A percentile compares a stretch with the other conserved stretches of the same genome.
Evolutionary conservation across 495 filamentous ascomycete genomes (phyloP).

Genomic region (Podospora bellae-mahoneyi): DNA sequence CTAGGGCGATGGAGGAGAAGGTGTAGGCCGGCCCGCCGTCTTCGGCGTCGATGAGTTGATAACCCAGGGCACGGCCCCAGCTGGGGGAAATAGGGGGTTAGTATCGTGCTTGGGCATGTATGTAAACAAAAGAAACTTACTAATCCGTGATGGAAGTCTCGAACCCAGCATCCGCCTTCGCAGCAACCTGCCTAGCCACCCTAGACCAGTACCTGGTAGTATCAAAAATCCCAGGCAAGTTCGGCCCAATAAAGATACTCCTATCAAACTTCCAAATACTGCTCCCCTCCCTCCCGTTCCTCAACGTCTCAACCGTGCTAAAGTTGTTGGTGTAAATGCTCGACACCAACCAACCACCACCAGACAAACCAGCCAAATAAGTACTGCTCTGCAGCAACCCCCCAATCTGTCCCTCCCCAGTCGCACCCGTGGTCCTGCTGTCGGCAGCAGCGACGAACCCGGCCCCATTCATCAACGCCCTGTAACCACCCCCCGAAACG

Average conservation of each 20-base stretch:
- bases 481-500: conserved; percentile 69
- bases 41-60: conserved; percentile 75
- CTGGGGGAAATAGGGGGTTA: not conserved
- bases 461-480: conserved; percentile 85
- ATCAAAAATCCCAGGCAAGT: conserved; percentile 38
- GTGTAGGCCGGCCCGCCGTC: conserved; percentile 78
- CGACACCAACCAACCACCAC: conserved; percentile 84
- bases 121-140: conserved; percentile 1
- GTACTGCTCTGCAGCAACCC: conserved; percentile 81
- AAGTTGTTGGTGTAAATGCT: conserved; percentile 90
- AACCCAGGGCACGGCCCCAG: conserved; percentile 76
- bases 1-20: conserved; percentile 78
- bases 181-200: conserved; percentile 57
- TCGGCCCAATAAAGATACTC: conserved; percentile 61
- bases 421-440: conserved; percentile 64
- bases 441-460: conserved; percentile 86
- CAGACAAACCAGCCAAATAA: conserved; percentile 81
- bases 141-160: conserved; percentile 81
- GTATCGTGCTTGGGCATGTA: not conserved
- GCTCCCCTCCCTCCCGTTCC: conserved; percentile 51
- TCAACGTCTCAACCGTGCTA: conserved; percentile 63
- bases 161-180: conserved; percentile 69
- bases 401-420: conserved; percentile 66
- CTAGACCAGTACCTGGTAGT: conserved; percentile 64
- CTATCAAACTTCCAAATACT: conserved; percentile 74